Base-by-base conservation (phyloP, 192 early-diverging fungal genomes). In the Coemansia interrupta region DNA sequence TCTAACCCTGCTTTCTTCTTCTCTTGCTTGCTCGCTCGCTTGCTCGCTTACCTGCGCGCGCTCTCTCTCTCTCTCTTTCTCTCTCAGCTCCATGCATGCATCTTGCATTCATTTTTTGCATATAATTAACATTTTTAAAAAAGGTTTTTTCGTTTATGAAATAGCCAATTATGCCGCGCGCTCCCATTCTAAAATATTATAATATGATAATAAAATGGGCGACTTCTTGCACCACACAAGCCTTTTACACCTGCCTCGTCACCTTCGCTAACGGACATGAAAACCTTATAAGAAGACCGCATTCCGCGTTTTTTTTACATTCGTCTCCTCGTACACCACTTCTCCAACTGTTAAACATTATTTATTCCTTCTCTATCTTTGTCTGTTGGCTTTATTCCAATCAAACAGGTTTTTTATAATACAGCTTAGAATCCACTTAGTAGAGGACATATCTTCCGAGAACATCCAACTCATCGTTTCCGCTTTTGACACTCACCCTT, bases 81-180 rank as follows among this genome's bases (percentile, higher is more conserved):
- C 55, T 66, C 45, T 59, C 70, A 54, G 48, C 60, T 55, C 70
- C 64, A 54, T 64, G 68, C 68, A 63, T 64, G 36, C 26, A 39
- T 40, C 68, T 44, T 55, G 61, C 71, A 73, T 73, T 67, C 71
- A 63, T 48, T 58, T 54, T 61, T 73, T 72, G n/a, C 71, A 68
- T 73, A 68, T 68, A 73, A 68, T 73, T 68, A 64, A 60, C 64
- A 64, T 64, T 54, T 54, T 50, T 57, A 59, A 56, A 61, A 60
- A 30, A 54, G 48, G 49, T 63, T 62, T 56, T 58, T 36, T 36
- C 32, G 56, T 68, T 68, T 68, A 61, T 62, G 55, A 69, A 49
- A 49, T 49, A 49, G 4, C 47, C 47, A 49, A 49, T 49, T 49
- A 49, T 49, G 54, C 36, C 56, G 49, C 54, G 43, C 23, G 38